A percentile compares a stretch with the other conserved stretches of the same genome.
These are phyloP conservation scores for Coemansia sp. DNA, from an alignment of 192 early-diverging fungal genomes.

Conservation along the genomic window DNA sequence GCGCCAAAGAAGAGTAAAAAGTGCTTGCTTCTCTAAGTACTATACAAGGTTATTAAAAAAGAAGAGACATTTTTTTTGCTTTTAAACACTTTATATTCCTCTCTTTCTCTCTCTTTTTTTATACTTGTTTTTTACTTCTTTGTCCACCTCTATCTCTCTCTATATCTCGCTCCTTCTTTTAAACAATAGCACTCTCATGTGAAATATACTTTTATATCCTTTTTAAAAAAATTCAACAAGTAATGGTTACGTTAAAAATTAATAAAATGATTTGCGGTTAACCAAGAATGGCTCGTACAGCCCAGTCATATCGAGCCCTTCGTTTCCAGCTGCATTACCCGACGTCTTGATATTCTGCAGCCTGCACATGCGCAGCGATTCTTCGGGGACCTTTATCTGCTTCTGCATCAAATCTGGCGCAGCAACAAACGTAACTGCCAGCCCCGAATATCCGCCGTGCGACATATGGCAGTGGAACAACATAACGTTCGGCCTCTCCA, in stretches of 20 bases:
- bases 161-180: too few species aligned
- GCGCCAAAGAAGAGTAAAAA: constrained; percentile 73
- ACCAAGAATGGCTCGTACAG: background rate
- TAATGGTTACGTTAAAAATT: too few species aligned
- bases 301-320: background rate
- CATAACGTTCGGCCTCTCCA: background rate
- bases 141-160: too few species aligned
- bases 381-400: background rate
- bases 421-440: background rate
- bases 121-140: too few species aligned
- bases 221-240: too few species aligned
- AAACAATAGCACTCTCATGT: too few species aligned
- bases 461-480: background rate
- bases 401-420: background rate
- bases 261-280: background rate
- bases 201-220: too few species aligned
- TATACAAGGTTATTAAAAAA: too few species aligned
- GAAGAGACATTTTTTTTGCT: too few species aligned
- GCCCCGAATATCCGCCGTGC: background rate
- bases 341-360: background rate
- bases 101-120: too few species aligned
- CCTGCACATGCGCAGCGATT: background rate
- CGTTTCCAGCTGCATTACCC: constrained; percentile 1
- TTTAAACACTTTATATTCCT: too few species aligned
- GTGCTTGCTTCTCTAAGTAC: constrained; percentile 73